Evolutionary conservation across 208 protist species (phyloP).

Genomic region (Paratrypanosoma confusum): DNA sequence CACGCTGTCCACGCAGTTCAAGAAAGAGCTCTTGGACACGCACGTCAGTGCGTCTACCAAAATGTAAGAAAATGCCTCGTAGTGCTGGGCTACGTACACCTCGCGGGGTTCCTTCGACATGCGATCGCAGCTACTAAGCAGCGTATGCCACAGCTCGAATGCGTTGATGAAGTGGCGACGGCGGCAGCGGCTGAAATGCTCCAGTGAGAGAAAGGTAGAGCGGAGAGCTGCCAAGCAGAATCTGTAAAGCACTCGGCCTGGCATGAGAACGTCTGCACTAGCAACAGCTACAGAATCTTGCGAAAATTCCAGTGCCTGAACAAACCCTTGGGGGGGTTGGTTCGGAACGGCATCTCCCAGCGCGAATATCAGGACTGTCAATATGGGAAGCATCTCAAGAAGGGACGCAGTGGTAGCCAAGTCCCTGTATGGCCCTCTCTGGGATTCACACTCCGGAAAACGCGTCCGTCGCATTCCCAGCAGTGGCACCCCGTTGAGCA

Average conservation of each 20-base stretch:
- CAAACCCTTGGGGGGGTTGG: slow-evolving; percentile 1
- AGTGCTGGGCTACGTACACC: slow-evolving; percentile 49
- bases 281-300: slow-evolving; percentile 12
- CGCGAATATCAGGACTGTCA: slow-evolving; percentile 28
- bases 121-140: slow-evolving; percentile 41
- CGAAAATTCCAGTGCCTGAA: slow-evolving; percentile 12
- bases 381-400: slow-evolving; percentile 26
- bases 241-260: slow-evolving; percentile 37
- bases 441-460: slow-evolving; percentile 17
- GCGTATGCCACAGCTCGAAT: slow-evolving; percentile 61
- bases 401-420: slow-evolving; percentile 15
- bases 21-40: slow-evolving; percentile 55
- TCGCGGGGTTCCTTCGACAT: slow-evolving; percentile 10
- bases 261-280: slow-evolving; percentile 30
- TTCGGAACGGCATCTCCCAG: slow-evolving; percentile 8
- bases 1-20: slow-evolving; percentile 31
- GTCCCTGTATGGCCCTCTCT: slow-evolving; percentile 17
- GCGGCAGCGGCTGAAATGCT: slow-evolving; percentile 33
- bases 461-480: slow-evolving; percentile 14
- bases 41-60: slow-evolving; percentile 42
- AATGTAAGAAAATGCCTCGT: slow-evolving; percentile 59
- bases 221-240: slow-evolving; percentile 50
- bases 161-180: slow-evolving; percentile 54
- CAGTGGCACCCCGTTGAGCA: slow-evolving; percentile 23
- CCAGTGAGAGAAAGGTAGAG: slow-evolving; percentile 45